These are phyloP conservation scores for Coix lacrymajobi DNA, from an alignment of 176 grass and related monocot species.

Conservation along the genomic window DNA sequence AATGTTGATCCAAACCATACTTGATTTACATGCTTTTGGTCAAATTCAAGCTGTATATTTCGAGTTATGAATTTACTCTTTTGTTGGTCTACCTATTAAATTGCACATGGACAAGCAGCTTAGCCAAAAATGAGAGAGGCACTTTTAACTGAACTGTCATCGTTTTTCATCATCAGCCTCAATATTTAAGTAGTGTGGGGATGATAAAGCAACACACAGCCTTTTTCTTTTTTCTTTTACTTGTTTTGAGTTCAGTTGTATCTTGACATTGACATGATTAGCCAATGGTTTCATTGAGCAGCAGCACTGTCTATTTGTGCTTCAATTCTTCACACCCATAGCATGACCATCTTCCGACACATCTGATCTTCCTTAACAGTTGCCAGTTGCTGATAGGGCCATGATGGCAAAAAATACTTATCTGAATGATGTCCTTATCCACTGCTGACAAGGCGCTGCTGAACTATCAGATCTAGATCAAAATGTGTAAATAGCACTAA, in stretches of 20 bases:
- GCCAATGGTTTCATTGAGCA: background rate
- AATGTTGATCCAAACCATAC: background rate
- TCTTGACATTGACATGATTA: background rate
- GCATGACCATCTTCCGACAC: constrained; percentile 1
- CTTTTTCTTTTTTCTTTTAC: background rate
- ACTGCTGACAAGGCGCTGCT: background rate
- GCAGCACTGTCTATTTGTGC: background rate
- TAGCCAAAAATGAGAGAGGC: background rate
- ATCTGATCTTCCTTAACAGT: background rate
- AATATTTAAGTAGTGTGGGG: background rate
- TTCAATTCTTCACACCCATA: too few relatives aligned
- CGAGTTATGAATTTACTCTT: background rate
- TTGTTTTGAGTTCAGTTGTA: background rate
- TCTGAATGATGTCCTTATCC: background rate
- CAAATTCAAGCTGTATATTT: too few relatives aligned
- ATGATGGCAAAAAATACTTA: too few relatives aligned
- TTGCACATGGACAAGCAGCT: background rate
- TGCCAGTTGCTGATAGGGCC: background rate
- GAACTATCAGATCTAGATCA: background rate
- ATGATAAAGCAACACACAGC: background rate
- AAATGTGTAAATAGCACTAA: background rate
- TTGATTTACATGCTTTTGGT: too few relatives aligned
- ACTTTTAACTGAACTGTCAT: background rate
- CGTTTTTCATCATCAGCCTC: background rate
- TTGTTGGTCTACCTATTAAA: background rate